These are phyloP conservation scores for Dryadomyces sulphureus DNA, from an alignment of 2,329 filamentous ascomycete species.

Conservation along the genomic window DNA sequence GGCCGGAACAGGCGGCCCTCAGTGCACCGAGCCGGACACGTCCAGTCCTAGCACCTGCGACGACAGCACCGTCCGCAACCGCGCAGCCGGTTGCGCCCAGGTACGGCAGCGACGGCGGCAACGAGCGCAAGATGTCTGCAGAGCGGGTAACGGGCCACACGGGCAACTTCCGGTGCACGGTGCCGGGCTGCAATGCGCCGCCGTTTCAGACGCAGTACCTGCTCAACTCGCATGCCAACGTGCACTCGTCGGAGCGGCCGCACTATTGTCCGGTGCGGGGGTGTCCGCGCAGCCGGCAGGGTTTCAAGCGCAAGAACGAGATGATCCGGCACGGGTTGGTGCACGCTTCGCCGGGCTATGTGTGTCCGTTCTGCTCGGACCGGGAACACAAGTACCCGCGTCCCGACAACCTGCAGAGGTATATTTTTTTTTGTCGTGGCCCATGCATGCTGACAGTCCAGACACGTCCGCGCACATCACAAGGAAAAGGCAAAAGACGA, in stretches of 20 bases:
- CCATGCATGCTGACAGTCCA: constrained; percentile 18
- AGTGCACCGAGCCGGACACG: not conserved
- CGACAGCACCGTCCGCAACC: constrained; percentile 30
- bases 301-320: constrained; percentile 59
- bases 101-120: not conserved
- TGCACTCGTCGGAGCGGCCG: constrained; percentile 49
- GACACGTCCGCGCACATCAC: constrained; percentile 88
- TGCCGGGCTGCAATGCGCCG: constrained; percentile 49
- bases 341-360: constrained; percentile 85
- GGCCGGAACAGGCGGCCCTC: not conserved
- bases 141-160: not conserved
- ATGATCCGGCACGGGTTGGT: constrained; percentile 72
- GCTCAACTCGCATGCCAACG: constrained; percentile 65
- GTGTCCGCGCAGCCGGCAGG: constrained; percentile 48
- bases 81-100: constrained; percentile 19
- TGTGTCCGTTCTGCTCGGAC: constrained; percentile 91
- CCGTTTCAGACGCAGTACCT: constrained; percentile 68
- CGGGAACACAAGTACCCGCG: constrained; percentile 88
- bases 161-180: constrained; percentile 42
- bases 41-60: not conserved
- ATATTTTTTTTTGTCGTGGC: constrained; percentile 9
- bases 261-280: constrained; percentile 50
- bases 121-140: not conserved
- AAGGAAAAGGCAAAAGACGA: constrained; percentile 83
- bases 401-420: constrained; percentile 93